Percentiles rank a stretch among this genome's conserved stretches.
These are phyloP conservation scores for Synchytrium microbalum DNA, from an alignment of 371 early-diverging fungal genomes.

Conservation along the genomic window DNA sequence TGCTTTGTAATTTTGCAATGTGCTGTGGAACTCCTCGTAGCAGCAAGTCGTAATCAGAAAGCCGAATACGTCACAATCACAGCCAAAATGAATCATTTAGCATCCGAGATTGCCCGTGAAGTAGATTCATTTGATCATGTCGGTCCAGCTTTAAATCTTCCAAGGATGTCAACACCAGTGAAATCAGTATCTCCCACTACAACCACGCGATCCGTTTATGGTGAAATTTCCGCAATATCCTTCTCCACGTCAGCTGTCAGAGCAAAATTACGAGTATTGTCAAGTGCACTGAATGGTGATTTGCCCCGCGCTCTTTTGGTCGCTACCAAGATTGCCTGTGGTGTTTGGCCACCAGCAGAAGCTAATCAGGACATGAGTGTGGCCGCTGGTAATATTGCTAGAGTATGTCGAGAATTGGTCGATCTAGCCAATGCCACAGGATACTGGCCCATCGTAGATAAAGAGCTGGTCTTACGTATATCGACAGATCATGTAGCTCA, in stretches of 20 bases:
- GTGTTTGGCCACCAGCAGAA: conserved; percentile 47
- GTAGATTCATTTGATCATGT: conserved; percentile 22
- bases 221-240: background rate
- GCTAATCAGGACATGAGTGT: conserved; percentile 39
- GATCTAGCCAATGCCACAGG: conserved; percentile 33
- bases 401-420: conserved; percentile 21
- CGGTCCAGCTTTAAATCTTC: conserved; percentile 1
- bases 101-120: conserved; percentile 30
- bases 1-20: conserved; percentile 31
- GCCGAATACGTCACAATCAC: conserved; percentile 36
- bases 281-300: conserved; percentile 20
- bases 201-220: background rate
- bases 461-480: conserved; percentile 26
- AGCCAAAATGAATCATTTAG: conserved; percentile 35
- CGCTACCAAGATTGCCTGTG: conserved; percentile 38
- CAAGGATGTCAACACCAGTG: background rate
- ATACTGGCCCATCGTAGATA: conserved; percentile 24
- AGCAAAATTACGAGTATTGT: conserved; percentile 15
- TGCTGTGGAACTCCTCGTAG: conserved; percentile 35
- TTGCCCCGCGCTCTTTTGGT: conserved; percentile 31
- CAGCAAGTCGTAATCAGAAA: conserved; percentile 41
- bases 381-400: conserved; percentile 29
- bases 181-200: conserved; percentile 9
- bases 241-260: background rate
- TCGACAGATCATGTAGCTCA: background rate